Evolutionary conservation across 2,329 filamentous ascomycete species (phyloP).

Genomic region (Ilyonectria destructans): DNA sequence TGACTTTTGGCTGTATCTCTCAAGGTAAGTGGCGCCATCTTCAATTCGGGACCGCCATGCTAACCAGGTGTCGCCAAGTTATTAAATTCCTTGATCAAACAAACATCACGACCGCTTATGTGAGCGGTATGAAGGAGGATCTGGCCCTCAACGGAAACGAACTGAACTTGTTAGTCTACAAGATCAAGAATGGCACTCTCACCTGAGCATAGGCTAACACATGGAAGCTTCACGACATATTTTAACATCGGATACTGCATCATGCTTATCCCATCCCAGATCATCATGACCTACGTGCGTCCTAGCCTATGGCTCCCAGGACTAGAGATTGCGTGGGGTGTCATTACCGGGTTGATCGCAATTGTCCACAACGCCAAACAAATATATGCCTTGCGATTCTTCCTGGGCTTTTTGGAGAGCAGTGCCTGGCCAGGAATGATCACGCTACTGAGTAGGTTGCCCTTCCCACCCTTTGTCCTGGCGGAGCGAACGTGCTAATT

Average conservation of each 20-base stretch:
- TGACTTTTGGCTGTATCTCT: constrained; percentile 29
- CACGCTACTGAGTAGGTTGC: constrained; percentile 50
- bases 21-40: constrained; percentile 6
- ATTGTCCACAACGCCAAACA: constrained; percentile 54
- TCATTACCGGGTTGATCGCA: constrained; percentile 51
- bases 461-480: no score
- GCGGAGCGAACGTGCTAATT: background rate
- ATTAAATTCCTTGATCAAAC: constrained; percentile 27
- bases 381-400: constrained; percentile 58
- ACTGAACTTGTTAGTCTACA: constrained; percentile 21
- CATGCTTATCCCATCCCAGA: constrained; percentile 57
- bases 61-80: background rate
- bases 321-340: constrained; percentile 51
- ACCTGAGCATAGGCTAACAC: background rate
- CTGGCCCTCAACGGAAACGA: constrained; percentile 42
- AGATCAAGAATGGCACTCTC: background rate
- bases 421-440: constrained; percentile 57
- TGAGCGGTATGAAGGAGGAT: constrained; percentile 29
- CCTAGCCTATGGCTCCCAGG: constrained; percentile 57
- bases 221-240: constrained; percentile 56
- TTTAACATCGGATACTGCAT: constrained; percentile 75
- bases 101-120: constrained; percentile 26
- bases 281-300: constrained; percentile 57
- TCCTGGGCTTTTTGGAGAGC: constrained; percentile 57
- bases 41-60: background rate